Percentiles rank a stretch among this genome's conserved stretches.
phyloP scores from a whole-genome alignment of 2,329 filamentous ascomycete species.

The Neopestalotiopsis sp. region DNA sequence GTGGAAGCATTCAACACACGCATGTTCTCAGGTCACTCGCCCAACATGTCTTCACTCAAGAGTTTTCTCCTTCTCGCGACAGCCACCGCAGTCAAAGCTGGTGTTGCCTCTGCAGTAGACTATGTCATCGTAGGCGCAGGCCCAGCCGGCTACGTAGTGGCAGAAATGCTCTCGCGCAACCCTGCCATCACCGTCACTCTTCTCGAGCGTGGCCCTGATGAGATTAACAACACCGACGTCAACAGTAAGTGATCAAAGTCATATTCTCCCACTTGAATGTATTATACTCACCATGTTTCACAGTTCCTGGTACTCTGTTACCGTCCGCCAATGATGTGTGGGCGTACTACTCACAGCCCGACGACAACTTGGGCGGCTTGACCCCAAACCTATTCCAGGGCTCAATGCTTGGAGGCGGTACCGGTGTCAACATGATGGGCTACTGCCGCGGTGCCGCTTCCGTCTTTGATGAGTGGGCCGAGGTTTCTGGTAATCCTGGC shows the following conservation, averaged over 20 bases:
- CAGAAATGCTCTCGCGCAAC: constrained; percentile 7
- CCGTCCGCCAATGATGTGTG: not conserved
- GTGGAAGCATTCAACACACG: not conserved
- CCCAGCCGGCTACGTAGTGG: constrained; percentile 6
- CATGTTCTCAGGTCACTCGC: not conserved
- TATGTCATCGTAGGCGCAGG: constrained; percentile 16
- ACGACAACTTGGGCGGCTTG: not conserved
- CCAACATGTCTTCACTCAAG: not conserved
- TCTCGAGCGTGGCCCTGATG: constrained; percentile 4
- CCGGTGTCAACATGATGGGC: constrained; percentile 37
- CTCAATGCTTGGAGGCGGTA: constrained; percentile 32
- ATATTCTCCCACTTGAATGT: not conserved
- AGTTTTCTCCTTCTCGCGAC: not conserved
- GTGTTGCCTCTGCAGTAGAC: not conserved
- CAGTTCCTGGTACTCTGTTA: not conserved
- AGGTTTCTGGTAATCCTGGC: constrained; percentile 15
- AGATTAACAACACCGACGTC: not conserved
- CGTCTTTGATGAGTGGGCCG: constrained; percentile 23
- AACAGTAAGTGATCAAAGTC: not conserved
- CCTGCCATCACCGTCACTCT: not conserved
- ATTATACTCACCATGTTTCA: not conserved
- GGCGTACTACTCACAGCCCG: not conserved
- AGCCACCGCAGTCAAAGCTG: not conserved
- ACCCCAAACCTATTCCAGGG: constrained; percentile 16
- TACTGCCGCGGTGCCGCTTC: constrained; percentile 22